phyloP scores from a whole-genome alignment of 2,329 filamentous ascomycete genomes.

The Ophiostoma ips region DNA sequence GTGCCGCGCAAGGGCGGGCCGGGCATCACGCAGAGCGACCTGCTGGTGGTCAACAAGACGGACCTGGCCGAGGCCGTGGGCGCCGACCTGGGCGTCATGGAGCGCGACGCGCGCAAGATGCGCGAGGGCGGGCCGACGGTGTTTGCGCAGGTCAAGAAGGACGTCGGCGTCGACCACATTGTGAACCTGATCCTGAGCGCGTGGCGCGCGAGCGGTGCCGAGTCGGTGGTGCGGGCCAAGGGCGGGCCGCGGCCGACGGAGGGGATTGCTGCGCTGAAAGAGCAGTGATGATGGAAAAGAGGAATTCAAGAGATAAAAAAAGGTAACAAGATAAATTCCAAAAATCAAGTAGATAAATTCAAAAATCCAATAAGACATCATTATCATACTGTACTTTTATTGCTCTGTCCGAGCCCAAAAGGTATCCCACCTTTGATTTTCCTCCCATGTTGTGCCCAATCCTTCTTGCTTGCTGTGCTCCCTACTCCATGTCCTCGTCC shows the following conservation, averaged over 20 bases:
- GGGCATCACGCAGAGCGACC: slow-evolving; percentile 89
- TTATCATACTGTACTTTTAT: background rate
- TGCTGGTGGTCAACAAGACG: slow-evolving; percentile 94
- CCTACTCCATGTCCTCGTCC: slow-evolving; percentile 24
- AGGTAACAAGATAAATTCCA: background rate
- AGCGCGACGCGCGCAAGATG: slow-evolving; percentile 86
- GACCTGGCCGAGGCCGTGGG: slow-evolving; percentile 84
- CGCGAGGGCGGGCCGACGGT: slow-evolving; percentile 89
- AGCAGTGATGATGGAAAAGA: background rate
- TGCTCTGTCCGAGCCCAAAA: background rate
- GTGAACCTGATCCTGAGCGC: slow-evolving; percentile 78
- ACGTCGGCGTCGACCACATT: slow-evolving; percentile 72
- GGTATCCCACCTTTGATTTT: background rate
- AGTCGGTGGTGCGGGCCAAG: slow-evolving; percentile 37
- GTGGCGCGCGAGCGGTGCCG: slow-evolving; percentile 82
- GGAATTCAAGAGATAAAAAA: background rate
- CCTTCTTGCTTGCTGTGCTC: too few species aligned
- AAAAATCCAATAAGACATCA: background rate
- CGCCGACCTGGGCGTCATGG: slow-evolving; percentile 86
- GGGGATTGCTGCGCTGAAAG: slow-evolving; percentile 34
- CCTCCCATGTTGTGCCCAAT: too few species aligned
- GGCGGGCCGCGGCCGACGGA: slow-evolving; percentile 46
- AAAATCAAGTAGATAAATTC: background rate
- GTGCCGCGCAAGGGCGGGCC: slow-evolving; percentile 91
- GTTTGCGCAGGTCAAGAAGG: slow-evolving; percentile 94